A percentile compares a stretch with the other conserved stretches of the same genome.
These are phyloP conservation scores for Pueraria montana DNA, from an alignment of 306 rosid genomes.

Conservation along the genomic window DNA sequence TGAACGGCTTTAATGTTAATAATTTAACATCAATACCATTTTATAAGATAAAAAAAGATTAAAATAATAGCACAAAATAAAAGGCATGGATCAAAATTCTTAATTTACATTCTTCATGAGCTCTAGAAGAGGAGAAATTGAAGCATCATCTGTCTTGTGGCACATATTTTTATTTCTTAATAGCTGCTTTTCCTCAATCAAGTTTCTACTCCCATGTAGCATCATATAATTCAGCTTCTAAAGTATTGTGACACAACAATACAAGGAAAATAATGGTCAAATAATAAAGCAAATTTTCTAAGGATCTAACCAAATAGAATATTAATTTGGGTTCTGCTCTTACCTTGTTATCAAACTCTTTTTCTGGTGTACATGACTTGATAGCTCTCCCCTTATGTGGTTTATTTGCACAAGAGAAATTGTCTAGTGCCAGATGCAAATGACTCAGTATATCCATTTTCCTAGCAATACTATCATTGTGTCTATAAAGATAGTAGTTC, in stretches of 20 bases:
- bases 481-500: background rate
- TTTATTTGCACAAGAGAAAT: constrained; percentile 16
- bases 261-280: background rate
- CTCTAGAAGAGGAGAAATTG: constrained; percentile 14
- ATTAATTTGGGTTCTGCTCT: background rate
- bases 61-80: background rate
- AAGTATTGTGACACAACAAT: background rate
- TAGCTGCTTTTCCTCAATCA: constrained; percentile 35
- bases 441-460: background rate
- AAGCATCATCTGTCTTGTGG: constrained; percentile 1
- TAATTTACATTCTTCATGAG: constrained; percentile 1
- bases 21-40: background rate
- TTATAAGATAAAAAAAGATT: background rate
- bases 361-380: background rate
- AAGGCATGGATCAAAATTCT: background rate
- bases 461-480: background rate
- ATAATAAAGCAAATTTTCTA: background rate
- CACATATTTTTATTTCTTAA: constrained; percentile 13
- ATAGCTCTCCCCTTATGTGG: background rate
- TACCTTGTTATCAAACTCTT: constrained; percentile 34
- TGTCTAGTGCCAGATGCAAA: constrained; percentile 6
- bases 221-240: constrained; percentile 47
- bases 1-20: background rate
- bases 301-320: background rate
- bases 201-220: constrained; percentile 32